Conservation (phyloP, 2,329 filamentous ascomycete genomes). For the Alternaria novae-zelandiae region DNA sequence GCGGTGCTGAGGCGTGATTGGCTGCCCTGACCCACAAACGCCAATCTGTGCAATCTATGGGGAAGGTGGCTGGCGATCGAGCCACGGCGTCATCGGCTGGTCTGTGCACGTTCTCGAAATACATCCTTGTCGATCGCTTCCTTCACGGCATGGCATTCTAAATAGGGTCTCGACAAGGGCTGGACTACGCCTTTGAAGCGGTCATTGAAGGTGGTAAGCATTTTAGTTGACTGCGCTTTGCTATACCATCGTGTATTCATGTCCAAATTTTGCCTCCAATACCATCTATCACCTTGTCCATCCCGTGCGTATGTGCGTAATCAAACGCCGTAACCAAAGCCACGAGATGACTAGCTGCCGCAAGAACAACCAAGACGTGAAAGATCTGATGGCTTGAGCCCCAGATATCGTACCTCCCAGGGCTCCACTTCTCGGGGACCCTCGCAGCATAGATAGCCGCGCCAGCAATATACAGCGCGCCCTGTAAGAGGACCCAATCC, state of each 20-base stretch:
- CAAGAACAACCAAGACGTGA: conserved; percentile 84
- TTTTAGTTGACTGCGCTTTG: neutral
- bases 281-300: conserved; percentile 9
- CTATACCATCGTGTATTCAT: neutral
- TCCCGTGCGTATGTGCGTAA: conserved; percentile 68
- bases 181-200: neutral
- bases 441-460: conserved; percentile 85
- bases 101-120: conserved; percentile 11
- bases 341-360: conserved; percentile 79
- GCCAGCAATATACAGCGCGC: conserved; percentile 82
- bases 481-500: conserved; percentile 79
- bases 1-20: conserved; percentile 36
- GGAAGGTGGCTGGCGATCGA: conserved; percentile 29
- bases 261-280: neutral
- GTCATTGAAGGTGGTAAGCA: neutral
- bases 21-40: conserved; percentile 11
- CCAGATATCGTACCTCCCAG: conserved; percentile 85
- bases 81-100: conserved; percentile 35
- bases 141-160: neutral
- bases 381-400: conserved; percentile 97
- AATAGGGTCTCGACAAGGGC: neutral
- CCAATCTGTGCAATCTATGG: conserved; percentile 10
- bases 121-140: conserved; percentile 6
- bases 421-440: conserved; percentile 80
- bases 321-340: conserved; percentile 87